phyloP scores from a whole-genome alignment of 192 early-diverging fungal species.

The Diversispora epigaea region DNA sequence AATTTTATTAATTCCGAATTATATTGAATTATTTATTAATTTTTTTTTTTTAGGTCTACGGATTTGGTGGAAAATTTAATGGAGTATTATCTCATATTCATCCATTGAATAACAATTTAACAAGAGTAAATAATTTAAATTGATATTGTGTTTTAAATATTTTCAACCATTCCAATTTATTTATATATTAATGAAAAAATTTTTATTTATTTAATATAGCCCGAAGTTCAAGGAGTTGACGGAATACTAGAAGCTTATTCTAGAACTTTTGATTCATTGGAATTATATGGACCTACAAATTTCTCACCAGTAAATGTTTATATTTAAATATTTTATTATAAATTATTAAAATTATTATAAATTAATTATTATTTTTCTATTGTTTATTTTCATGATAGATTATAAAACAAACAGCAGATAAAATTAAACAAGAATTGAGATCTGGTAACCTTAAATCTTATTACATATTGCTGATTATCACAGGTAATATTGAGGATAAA shows the following conservation, averaged over 20 bases:
- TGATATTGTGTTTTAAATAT: background rate
- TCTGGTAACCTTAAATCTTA: slow-evolving; percentile 21
- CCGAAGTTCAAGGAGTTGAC: slow-evolving; percentile 52
- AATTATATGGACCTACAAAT: slow-evolving; percentile 56
- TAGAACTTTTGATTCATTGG: slow-evolving; percentile 37
- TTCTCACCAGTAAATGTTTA: slow-evolving; percentile 43
- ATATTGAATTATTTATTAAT: too few species aligned
- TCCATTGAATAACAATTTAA: slow-evolving; percentile 44
- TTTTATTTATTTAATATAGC: slow-evolving; percentile 34
- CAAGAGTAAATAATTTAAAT: slow-evolving; percentile 30
- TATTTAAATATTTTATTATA: background rate
- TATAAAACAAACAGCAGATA: slow-evolving; percentile 23
- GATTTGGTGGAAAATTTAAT: slow-evolving; percentile 50
- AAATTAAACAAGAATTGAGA: background rate
- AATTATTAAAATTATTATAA: too few species aligned
- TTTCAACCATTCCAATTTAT: background rate
- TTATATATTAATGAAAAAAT: background rate
- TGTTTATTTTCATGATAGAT: background rate
- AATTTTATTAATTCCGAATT: too few species aligned
- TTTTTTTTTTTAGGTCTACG: slow-evolving; percentile 3
- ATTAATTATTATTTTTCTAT: background rate
- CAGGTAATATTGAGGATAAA: slow-evolving; percentile 15
- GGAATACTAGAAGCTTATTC: slow-evolving; percentile 50
- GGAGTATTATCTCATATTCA: slow-evolving; percentile 48
- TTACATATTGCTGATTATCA: slow-evolving; percentile 17